These are phyloP conservation scores for Hypoxylon sp. DNA, from an alignment of 2,329 filamentous ascomycete genomes.

Conservation along the genomic window DNA sequence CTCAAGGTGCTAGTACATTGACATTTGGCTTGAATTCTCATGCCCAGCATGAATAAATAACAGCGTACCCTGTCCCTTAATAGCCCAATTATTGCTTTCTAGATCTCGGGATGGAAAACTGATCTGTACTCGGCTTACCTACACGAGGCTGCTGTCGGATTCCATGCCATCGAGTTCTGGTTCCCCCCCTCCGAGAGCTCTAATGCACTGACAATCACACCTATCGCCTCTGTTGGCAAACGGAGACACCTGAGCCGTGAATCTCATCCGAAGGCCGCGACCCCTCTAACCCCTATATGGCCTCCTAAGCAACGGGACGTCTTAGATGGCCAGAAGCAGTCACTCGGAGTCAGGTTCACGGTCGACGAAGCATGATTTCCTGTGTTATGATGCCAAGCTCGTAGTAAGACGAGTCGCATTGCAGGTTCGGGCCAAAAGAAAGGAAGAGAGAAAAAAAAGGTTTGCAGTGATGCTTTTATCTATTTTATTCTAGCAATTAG, in stretches of 20 bases:
- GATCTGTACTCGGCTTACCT: conserved; percentile 17
- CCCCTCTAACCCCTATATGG: background rate
- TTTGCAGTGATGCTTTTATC: conserved; percentile 37
- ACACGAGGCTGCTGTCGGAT: conserved; percentile 26
- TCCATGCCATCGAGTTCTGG: conserved; percentile 8
- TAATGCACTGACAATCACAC: conserved; percentile 28
- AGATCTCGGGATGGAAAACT: conserved; percentile 22
- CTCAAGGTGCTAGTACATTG: conserved; percentile 22
- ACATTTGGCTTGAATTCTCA: conserved; percentile 26
- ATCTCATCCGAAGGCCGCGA: conserved; percentile 5
- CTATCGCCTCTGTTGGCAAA: conserved; percentile 26
- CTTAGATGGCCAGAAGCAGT: conserved; percentile 17
- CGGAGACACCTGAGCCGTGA: conserved; percentile 24
- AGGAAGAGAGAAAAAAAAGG: background rate
- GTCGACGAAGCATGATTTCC: conserved; percentile 18
- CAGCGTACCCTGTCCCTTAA: conserved; percentile 19
- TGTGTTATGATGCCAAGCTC: conserved; percentile 24
- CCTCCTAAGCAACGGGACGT: conserved; percentile 11
- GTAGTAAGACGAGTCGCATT: conserved; percentile 35
- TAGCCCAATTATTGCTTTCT: conserved; percentile 20
- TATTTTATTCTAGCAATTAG: conserved; percentile 38
- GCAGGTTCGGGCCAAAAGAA: conserved; percentile 19
- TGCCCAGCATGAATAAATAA: conserved; percentile 4
- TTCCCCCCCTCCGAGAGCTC: conserved; percentile 11
- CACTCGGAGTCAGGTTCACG: conserved; percentile 21